Base-by-base conservation (phyloP, 2,329 filamentous ascomycete species). In the Grosmannia clavigera region DNA sequence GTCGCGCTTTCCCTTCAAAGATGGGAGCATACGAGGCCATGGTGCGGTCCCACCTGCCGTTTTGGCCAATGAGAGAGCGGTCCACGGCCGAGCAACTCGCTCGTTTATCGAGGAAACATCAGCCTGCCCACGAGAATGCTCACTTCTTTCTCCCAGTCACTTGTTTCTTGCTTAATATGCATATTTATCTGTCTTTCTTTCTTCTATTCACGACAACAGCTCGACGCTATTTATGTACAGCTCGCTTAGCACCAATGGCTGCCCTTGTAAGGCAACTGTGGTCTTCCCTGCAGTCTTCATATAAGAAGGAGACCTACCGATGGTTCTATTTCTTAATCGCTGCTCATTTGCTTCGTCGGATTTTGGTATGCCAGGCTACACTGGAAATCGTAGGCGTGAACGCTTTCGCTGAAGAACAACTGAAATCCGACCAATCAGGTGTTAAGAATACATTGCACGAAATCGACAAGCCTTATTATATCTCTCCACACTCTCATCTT, bases 1-100 rank as follows among this genome's bases (percentile, higher is more conserved):
- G 56, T 61, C 60, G 62, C 60, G 58, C 59, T 63, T 60, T 60
- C 60, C 46, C 33, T 38, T 48, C 52, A 43, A 25, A 40, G 54
- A 53, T 35, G 40, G 16, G 25, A 35, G 35, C 25, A 29, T 38
- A 29, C 35, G 29, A 55, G 53, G 53, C 56, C 31, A 29, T 50
- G 27, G 55, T 35, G 52, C 4, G 29, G 52, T 33, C 52, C 52
- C 52, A 54, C 52, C 1, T 1, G 5, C 9, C 33, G n/a, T n/a
- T n/a, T 6, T 7, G n/a, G 25, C 55, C 59, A 58, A 61, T 61
- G 31, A 52, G 31, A 52, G 16, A 29, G 25, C 38, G n/a, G 16
- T 46, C 1, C 43, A 6, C 16, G 16, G 43, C 16, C 43, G 43
- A 46, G 43, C 19, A 46, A 46, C 43, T 46, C 43, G 16, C 19